phyloP scores from a whole-genome alignment of 2,329 filamentous ascomycete genomes.

The Endothia cerciana region DNA sequence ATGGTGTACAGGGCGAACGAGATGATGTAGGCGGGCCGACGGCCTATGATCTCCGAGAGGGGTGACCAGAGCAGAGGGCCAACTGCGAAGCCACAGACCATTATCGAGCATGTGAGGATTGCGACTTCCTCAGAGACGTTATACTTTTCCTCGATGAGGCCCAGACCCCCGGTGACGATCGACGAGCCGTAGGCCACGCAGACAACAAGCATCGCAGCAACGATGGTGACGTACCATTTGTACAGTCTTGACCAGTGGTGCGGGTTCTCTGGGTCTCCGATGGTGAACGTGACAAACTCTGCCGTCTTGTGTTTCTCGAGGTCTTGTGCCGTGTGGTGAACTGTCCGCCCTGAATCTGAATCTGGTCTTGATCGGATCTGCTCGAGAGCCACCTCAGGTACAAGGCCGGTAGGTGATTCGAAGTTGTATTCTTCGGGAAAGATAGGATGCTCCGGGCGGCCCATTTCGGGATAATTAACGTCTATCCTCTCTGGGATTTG shows the following conservation, averaged over 20 bases:
- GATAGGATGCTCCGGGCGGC: background rate
- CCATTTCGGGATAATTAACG: constrained; percentile 7
- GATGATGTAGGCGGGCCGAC: constrained; percentile 28
- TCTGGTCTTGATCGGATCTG: constrained; percentile 1
- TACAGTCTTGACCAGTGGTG: constrained; percentile 9
- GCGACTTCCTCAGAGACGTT: constrained; percentile 6
- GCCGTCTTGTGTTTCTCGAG: constrained; percentile 5
- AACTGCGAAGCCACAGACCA: constrained; percentile 51
- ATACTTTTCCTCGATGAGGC: constrained; percentile 10
- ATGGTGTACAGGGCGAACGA: constrained; percentile 14
- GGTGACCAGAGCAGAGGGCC: constrained; percentile 51
- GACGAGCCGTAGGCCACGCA: constrained; percentile 10
- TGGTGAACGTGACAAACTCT: constrained; percentile 14
- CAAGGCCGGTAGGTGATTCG: background rate
- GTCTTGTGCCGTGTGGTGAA: background rate
- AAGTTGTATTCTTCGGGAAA: constrained; percentile 9
- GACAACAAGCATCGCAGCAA: constrained; percentile 3
- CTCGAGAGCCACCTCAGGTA: constrained; percentile 13
- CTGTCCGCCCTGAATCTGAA: background rate
- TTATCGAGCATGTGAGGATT: constrained; percentile 11
- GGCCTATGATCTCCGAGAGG: constrained; percentile 50
- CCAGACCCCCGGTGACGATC: constrained; percentile 12
- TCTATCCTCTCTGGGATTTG: background rate
- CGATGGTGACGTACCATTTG: constrained; percentile 15
- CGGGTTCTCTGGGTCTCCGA: constrained; percentile 3